Conservation (phyloP, 2,329 filamentous ascomycete genomes). For the Fusarium nodosum region DNA sequence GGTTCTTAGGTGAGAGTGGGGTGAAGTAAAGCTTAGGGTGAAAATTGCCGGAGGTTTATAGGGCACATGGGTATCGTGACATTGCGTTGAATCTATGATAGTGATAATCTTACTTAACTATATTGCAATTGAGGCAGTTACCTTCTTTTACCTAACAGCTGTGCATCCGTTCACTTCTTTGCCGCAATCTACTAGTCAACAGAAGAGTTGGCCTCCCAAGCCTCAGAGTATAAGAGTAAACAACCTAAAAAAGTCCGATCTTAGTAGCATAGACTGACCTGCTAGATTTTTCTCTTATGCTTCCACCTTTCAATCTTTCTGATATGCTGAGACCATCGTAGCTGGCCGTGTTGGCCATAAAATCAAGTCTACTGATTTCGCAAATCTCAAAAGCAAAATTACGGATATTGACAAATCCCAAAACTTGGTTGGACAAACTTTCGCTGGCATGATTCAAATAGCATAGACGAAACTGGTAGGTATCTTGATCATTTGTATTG, state of each 20-base stretch:
- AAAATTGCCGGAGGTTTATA: neutral
- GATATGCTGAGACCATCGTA: neutral
- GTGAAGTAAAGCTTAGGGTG: neutral
- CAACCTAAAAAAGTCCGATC: neutral
- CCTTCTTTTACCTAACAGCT: neutral
- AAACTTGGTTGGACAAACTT: neutral
- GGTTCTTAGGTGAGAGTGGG: slow-evolving; percentile 11
- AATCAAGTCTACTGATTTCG: neutral
- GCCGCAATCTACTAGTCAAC: neutral
- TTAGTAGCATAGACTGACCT: neutral
- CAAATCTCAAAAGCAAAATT: neutral
- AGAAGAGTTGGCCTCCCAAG: neutral
- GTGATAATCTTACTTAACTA: neutral
- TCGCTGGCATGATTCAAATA: neutral
- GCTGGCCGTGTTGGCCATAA: neutral
- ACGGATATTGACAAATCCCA: neutral
- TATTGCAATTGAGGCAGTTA: neutral
- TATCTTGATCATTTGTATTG: slow-evolving; percentile 12
- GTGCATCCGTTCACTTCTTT: neutral
- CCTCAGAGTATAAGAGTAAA: neutral
- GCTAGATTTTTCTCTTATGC: neutral
- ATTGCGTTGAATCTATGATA: neutral
- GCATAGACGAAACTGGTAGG: neutral
- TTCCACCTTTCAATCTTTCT: neutral
- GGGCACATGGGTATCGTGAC: neutral